Conservation (phyloP, 176 grass and related monocot species). For the Carex myosuroides region DNA sequence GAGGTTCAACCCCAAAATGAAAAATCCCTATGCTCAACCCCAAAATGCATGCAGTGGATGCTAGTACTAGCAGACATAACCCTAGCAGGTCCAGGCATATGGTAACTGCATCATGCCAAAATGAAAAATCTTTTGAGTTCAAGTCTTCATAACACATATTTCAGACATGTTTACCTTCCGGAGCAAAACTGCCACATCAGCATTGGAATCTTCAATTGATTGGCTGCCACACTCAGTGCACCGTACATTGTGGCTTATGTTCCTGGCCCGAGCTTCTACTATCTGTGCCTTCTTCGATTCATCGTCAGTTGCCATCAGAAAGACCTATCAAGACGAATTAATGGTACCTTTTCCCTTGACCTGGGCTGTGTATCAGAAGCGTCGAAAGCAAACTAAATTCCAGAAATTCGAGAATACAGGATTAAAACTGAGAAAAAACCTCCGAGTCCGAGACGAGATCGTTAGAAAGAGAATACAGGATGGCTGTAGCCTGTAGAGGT, state of each 20-base stretch:
- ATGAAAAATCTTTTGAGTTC: neutral
- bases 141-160: neutral
- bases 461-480: neutral
- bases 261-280: slow-evolving; percentile 64
- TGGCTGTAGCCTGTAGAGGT: no score
- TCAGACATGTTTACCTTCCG: slow-evolving; percentile 51
- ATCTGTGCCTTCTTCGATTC: slow-evolving; percentile 70
- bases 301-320: slow-evolving; percentile 55
- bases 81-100: neutral
- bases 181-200: slow-evolving; percentile 89
- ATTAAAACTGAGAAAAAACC: neutral
- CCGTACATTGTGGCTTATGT: slow-evolving; percentile 89
- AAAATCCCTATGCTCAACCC: neutral
- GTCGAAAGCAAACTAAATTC: neutral
- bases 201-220: slow-evolving; percentile 97
- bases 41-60: neutral
- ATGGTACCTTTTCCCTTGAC: neutral
- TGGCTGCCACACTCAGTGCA: slow-evolving; percentile 97
- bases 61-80: neutral
- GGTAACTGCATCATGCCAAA: neutral
- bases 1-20: neutral
- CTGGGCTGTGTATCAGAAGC: neutral
- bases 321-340: neutral
- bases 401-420: neutral
- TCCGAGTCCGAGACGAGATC: neutral